phyloP scores from a whole-genome alignment of 1,284 basidiomycete genomes.

The Kwoniella shivajii region DNA sequence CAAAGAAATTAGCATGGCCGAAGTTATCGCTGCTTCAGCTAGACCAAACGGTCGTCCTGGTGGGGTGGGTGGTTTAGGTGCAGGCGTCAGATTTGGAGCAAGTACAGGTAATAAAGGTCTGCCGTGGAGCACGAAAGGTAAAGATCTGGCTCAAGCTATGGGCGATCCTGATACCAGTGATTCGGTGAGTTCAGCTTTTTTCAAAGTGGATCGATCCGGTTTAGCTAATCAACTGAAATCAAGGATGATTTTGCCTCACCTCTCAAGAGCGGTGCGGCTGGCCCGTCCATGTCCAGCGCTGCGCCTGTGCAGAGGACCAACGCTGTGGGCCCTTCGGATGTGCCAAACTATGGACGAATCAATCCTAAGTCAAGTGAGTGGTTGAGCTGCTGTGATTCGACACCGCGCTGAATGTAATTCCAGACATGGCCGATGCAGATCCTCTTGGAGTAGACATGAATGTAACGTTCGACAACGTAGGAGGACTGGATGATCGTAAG shows the following conservation, averaged over 20 bases:
- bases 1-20: slow-evolving; percentile 27
- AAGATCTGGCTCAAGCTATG: slow-evolving; percentile 44
- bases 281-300: slow-evolving; percentile 17
- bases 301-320: slow-evolving; percentile 21
- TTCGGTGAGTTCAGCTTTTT: slow-evolving; percentile 33
- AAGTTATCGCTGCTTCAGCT: slow-evolving; percentile 35
- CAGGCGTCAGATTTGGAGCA: slow-evolving; percentile 38
- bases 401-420: slow-evolving; percentile 27
- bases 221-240: background rate
- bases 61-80: slow-evolving; percentile 33
- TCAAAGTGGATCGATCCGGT: background rate
- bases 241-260: slow-evolving; percentile 36
- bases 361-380: slow-evolving; percentile 50
- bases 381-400: slow-evolving; percentile 18
- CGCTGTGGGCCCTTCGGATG: slow-evolving; percentile 56
- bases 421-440: slow-evolving; percentile 91
- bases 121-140: slow-evolving; percentile 37
- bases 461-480: slow-evolving; percentile 96
- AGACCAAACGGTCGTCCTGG: slow-evolving; percentile 32
- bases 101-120: slow-evolving; percentile 27
- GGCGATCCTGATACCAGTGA: slow-evolving; percentile 49
- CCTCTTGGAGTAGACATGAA: slow-evolving; percentile 92
- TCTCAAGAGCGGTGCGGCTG: slow-evolving; percentile 24
- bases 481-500: slow-evolving; percentile 90
- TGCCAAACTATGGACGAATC: slow-evolving; percentile 51